A percentile compares a stretch with the other conserved stretches of the same genome.
phyloP scores from a whole-genome alignment of 2,329 filamentous ascomycete genomes.

The Nothopassalora personata region DNA sequence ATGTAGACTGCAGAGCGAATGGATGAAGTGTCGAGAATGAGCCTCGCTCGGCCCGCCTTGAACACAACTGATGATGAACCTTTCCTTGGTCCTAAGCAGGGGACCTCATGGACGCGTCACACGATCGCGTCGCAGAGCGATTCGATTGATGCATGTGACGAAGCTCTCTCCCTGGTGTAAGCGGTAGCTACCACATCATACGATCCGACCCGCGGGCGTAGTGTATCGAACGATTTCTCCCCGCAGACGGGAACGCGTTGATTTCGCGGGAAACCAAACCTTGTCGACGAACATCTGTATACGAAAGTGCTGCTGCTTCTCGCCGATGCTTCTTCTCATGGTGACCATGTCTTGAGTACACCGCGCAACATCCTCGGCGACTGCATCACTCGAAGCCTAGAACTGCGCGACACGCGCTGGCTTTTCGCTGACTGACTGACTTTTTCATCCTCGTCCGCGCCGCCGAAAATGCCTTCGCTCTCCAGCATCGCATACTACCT shows the following conservation, averaged over 20 bases:
- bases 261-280: not conserved
- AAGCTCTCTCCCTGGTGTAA: not conserved
- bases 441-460: not conserved
- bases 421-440: constrained; percentile 1
- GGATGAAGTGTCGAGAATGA: not conserved
- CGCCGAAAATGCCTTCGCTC: constrained; percentile 30
- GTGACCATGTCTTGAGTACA: not conserved
- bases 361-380: constrained; percentile 2
- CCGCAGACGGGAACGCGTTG: not conserved
- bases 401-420: not conserved
- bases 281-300: not conserved
- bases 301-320: not conserved
- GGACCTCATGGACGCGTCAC: no score
- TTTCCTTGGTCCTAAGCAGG: no score
- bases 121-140: no score
- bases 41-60: no score
- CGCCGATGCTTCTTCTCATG: not conserved
- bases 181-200: not conserved
- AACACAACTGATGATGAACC: no score
- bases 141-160: not conserved
- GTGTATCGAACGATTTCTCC: not conserved
- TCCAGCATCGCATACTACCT: constrained; percentile 31
- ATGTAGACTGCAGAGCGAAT: not conserved
- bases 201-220: no score
- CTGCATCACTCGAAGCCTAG: not conserved